Conservation (phyloP, 257 asterid species). For the Solanum lignicaule region DNA sequence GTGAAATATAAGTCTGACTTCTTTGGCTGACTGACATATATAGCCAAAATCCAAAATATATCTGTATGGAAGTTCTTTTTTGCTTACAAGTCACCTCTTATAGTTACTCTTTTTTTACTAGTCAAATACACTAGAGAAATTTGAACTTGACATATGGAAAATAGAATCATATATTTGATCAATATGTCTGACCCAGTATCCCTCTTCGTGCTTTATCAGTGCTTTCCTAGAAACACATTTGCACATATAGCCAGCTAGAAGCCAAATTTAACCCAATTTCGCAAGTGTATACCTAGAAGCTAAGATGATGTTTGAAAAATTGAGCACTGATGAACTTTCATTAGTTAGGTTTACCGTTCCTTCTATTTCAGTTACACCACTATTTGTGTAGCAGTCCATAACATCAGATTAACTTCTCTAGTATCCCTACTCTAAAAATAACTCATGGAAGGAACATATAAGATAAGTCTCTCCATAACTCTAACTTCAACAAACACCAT, state of each 20-base stretch:
- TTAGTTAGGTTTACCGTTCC: not conserved
- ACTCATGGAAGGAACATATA: not conserved
- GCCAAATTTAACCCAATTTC: not conserved
- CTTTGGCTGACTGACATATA: not conserved
- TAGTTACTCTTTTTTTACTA: not conserved
- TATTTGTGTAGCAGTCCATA: not conserved
- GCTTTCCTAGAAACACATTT: not conserved
- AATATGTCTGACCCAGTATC: not conserved
- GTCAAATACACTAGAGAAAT: not conserved
- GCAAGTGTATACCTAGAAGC: not conserved
- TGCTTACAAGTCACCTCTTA: not conserved
- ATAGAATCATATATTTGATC: not conserved
- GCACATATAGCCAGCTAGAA: not conserved
- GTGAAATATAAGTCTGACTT: not conserved
- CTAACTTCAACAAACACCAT: not conserved
- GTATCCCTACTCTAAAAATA: not conserved
- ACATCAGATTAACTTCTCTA: not conserved
- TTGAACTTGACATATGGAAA: not conserved
- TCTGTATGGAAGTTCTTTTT: not conserved
- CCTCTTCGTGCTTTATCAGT: not conserved
- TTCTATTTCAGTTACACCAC: not conserved
- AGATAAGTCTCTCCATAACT: not conserved
- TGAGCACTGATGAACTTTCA: not conserved
- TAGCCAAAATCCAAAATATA: not conserved
- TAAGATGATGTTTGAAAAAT: not conserved